These are phyloP conservation scores for Cymbopogon flexuosus DNA, from an alignment of 202 grass and related monocot genomes.

Conservation along the genomic window DNA sequence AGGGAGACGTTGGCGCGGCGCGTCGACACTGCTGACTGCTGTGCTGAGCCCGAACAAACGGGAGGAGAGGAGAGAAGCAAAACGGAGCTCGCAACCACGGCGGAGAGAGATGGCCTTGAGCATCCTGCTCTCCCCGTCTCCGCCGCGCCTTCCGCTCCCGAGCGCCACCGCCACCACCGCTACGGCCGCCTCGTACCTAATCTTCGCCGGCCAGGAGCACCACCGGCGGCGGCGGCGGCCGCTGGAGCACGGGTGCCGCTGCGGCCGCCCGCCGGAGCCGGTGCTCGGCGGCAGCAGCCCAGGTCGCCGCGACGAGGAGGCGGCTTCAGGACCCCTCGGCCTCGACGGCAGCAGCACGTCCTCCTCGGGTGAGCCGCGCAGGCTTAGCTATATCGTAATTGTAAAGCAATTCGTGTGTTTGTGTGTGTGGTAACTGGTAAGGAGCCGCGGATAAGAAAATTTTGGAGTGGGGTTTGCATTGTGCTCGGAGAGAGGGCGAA, in stretches of 20 bases:
- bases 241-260: slow-evolving; percentile 22
- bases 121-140: slow-evolving; percentile 14
- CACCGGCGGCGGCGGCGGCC: neutral
- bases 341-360: neutral
- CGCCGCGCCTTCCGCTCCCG: neutral
- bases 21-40: neutral
- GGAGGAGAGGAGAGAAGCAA: slow-evolving; percentile 31
- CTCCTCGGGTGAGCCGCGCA: slow-evolving; percentile 26
- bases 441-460: neutral
- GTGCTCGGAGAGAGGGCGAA: neutral
- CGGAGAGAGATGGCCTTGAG: slow-evolving; percentile 24
- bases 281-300: neutral
- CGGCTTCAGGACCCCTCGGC: neutral
- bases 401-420: neutral
- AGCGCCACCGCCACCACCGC: neutral
- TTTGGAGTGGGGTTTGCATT: neutral
- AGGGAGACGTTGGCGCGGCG: slow-evolving; percentile 1
- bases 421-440: neutral
- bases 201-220: neutral
- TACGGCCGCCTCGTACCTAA: neutral
- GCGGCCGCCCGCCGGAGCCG: slow-evolving; percentile 26
- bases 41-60: slow-evolving; percentile 5
- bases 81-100: slow-evolving; percentile 1
- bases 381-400: neutral
- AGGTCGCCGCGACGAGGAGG: neutral